Evolutionary conservation across 768 basidiomycete genomes (phyloP).

Genomic region (Myochromella boudieri): DNA sequence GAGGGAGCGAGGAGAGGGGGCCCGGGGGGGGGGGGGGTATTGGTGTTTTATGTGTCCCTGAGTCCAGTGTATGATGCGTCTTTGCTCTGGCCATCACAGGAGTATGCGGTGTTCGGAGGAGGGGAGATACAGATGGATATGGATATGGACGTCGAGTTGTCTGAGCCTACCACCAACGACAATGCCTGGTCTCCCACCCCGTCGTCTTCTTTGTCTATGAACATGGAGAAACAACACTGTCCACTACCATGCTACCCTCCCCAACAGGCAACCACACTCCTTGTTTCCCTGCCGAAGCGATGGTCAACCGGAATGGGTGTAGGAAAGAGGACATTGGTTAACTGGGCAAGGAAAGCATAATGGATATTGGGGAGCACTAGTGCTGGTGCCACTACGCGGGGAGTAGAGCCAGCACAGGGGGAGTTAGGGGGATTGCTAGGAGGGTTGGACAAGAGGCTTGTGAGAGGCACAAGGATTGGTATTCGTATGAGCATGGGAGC

Average conservation of each 20-base stretch:
- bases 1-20: neutral
- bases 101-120: constrained; percentile 1
- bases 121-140: neutral
- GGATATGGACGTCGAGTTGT: neutral
- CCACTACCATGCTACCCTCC: too few relatives aligned
- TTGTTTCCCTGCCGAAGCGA: constrained; percentile 31
- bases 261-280: constrained; percentile 29
- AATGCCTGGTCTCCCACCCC: too few relatives aligned
- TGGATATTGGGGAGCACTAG: too few relatives aligned
- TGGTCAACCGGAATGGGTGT: constrained; percentile 26
- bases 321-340: constrained; percentile 35
- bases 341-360: constrained; percentile 26
- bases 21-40: constrained; percentile 18
- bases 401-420: constrained; percentile 10
- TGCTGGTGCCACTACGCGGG: neutral
- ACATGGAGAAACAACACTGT: too few relatives aligned
- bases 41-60: constrained; percentile 30
- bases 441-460: constrained; percentile 2
- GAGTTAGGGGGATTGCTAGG: constrained; percentile 2
- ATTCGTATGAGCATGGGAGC: neutral
- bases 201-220: too few relatives aligned
- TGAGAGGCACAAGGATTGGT: neutral
- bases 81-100: too few relatives aligned
- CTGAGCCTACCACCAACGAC: too few relatives aligned
- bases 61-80: too few relatives aligned